Evolutionary conservation across 1,284 basidiomycete species (phyloP).

Genomic region (Ganoderma lucidum): DNA sequence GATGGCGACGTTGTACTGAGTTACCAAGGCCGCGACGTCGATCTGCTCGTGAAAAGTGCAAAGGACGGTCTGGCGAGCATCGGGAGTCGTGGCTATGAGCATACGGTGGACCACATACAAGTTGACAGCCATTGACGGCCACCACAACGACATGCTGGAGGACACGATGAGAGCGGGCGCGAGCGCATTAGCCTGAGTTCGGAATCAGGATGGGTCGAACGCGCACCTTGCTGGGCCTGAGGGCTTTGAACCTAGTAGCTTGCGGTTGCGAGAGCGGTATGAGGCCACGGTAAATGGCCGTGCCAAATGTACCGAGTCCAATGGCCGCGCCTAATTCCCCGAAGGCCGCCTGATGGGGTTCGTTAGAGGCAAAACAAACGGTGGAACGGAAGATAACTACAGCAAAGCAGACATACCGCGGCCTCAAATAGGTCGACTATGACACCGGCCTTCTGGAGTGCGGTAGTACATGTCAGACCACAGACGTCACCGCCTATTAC

Average conservation of each 20-base stretch:
- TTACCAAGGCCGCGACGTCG: slow-evolving; percentile 61
- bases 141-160: slow-evolving; percentile 64
- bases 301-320: slow-evolving; percentile 54
- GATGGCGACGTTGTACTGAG: slow-evolving; percentile 47
- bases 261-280: not conserved
- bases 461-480: slow-evolving; percentile 56
- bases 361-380: not conserved
- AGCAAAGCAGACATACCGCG: slow-evolving; percentile 41
- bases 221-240: slow-evolving; percentile 48
- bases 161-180: not conserved
- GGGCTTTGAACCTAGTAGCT: slow-evolving; percentile 49
- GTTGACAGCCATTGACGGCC: slow-evolving; percentile 54
- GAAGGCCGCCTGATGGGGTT: slow-evolving; percentile 47
- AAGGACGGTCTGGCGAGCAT: slow-evolving; percentile 1
- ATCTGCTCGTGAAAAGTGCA: slow-evolving; percentile 42
- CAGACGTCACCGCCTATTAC: slow-evolving; percentile 64
- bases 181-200: not conserved
- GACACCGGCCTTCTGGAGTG: slow-evolving; percentile 52
- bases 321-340: slow-evolving; percentile 63
- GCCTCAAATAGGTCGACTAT: slow-evolving; percentile 60
- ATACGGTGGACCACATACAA: slow-evolving; percentile 41
- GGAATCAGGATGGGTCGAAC: not conserved
- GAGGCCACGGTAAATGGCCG: slow-evolving; percentile 45
- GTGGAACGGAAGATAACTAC: not conserved
- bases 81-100: not conserved